These are phyloP conservation scores for Naegleria gruberi DNA, from an alignment of 208 protist species.

Conservation along the genomic window DNA sequence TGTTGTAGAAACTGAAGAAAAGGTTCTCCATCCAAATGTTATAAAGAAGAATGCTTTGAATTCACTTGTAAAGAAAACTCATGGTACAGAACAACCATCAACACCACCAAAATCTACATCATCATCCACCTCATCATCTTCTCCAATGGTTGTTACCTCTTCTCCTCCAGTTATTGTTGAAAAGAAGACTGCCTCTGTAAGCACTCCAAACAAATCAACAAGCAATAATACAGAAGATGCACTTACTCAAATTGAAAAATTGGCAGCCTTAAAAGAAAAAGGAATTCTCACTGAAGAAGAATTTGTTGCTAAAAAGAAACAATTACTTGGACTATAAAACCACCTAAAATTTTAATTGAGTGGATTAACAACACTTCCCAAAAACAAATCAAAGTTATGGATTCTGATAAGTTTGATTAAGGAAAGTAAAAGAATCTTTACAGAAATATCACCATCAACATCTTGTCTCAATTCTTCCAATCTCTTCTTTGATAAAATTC, in stretches of 20 bases:
- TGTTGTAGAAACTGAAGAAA: background rate
- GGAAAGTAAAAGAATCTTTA: background rate
- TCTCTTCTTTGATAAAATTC: background rate
- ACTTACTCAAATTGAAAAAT: background rate
- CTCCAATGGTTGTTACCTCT: background rate
- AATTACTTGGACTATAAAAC: background rate
- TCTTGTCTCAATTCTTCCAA: background rate
- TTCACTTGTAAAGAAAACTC: background rate
- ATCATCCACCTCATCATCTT: background rate
- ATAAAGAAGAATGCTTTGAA: background rate
- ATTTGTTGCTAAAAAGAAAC: background rate
- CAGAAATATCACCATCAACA: background rate
- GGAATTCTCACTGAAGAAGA: background rate
- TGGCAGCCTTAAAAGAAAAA: background rate
- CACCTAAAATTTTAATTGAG: background rate
- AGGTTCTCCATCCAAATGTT: background rate
- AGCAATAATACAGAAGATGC: background rate
- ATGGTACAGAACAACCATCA: background rate
- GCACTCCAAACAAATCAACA: background rate
- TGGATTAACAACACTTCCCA: slow-evolving; percentile 1
- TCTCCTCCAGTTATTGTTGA: background rate
- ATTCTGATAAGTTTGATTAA: background rate
- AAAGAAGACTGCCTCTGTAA: background rate
- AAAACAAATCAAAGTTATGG: background rate
- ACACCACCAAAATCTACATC: background rate